Evolutionary conservation across 352 stramenopile genomes (phyloP), one percentile per base, ranked within the genome.

Genomic region (Elongisporangium prolatum): DNA sequence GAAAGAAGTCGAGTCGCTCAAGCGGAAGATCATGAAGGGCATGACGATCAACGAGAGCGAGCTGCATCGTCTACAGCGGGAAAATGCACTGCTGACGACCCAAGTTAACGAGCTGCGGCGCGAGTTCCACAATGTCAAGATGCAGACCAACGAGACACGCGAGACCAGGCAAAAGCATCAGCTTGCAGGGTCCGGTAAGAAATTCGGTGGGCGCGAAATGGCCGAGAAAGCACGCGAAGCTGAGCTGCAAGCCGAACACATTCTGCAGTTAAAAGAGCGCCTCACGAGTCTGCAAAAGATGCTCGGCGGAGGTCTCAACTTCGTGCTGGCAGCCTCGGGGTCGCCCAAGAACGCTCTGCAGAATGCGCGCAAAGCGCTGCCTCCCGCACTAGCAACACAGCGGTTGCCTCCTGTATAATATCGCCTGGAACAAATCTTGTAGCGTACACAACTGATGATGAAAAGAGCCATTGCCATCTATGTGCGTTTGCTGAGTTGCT

Each of bases 11-110:
- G 75, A 91, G 54, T 86, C 77, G 16, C 77, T 98, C n/a, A 96
- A 97, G 71, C 72, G 84, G 24, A 96, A 93, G 68, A 90, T 96
- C 63, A 83, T 93, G 61, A 96, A 96, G 56, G 82, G 80, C 6
- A 88, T 95, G 77, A 73, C 77, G 7, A 90, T 91, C 66, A 91
- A 82, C 57, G 82, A 93, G 55, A 90, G 70, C 57, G 86, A 95
- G 22, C 57, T 93, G 25, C 78, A 91, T 62, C 77, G 86, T 0
- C 57, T 93, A 6, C 84, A 93, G 65, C 84, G 86, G 9, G 84
- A 95, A 57, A 93, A 95, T 51, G 84, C 83, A 17, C 54, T 91
- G 49, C 67, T 95, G 3, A 95, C 84, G 3, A 88, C 65, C 0
- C 81, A 95, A 58, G 86, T 93, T 21, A 93, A 95, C 48, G 84